phyloP scores from a whole-genome alignment of 805 yeast genomes.

The Teunomyces atbi region DNA sequence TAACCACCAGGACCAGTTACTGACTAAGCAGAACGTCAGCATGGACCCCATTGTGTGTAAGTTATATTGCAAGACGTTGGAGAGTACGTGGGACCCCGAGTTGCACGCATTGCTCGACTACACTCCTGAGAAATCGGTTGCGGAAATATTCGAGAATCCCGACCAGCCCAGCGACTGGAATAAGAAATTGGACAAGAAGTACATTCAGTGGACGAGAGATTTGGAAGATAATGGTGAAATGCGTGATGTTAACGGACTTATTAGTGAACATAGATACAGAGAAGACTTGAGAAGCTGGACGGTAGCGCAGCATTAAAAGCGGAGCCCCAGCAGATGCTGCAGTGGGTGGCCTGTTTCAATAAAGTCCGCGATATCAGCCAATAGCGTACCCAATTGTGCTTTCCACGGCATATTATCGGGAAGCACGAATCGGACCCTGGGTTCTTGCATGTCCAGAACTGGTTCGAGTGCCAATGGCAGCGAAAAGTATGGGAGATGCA shows the following conservation, averaged over 20 bases:
- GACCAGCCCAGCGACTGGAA: constrained; percentile 24
- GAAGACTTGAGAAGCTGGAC: constrained; percentile 46
- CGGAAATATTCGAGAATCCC: constrained; percentile 72
- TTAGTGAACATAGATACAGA: constrained; percentile 35
- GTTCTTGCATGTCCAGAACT: not conserved
- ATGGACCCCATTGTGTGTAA: constrained; percentile 52
- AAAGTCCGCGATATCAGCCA: constrained; percentile 5
- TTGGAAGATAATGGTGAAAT: constrained; percentile 15
- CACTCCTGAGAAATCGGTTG: constrained; percentile 68
- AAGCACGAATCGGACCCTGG: not conserved
- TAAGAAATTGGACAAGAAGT: constrained; percentile 12
- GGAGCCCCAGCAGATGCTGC: not conserved
- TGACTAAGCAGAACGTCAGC: not conserved
- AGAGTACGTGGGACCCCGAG: constrained; percentile 60
- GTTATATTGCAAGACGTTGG: constrained; percentile 53
- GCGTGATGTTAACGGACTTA: constrained; percentile 34
- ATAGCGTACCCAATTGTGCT: constrained; percentile 2
- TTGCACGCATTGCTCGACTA: constrained; percentile 46
- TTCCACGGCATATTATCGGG: not conserved
- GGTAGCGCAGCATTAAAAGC: constrained; percentile 8
- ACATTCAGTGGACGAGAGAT: constrained; percentile 11
- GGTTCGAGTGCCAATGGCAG: constrained; percentile 7
- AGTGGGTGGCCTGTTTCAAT: constrained; percentile 1
- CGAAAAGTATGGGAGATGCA: constrained; percentile 9
- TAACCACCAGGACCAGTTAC: not conserved